Evolutionary conservation across 2,329 filamentous ascomycete species (phyloP).

Genomic region (Sporothrix brasiliensis): DNA sequence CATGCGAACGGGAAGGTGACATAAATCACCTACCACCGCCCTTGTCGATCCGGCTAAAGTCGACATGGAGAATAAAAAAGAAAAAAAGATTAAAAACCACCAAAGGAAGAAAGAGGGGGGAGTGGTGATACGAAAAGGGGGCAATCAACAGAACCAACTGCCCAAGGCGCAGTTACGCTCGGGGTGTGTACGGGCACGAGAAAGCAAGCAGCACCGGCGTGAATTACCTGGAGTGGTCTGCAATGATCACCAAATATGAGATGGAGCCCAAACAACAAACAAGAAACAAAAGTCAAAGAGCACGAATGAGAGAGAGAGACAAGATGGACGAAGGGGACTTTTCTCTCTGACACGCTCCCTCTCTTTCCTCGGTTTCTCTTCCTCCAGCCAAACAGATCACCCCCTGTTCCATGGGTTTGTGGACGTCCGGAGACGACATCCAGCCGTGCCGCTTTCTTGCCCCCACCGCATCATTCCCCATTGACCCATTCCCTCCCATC

Average conservation of each 20-base stretch:
- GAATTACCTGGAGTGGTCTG: background rate
- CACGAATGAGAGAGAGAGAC: background rate
- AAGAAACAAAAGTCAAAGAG: background rate
- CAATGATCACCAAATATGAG: background rate
- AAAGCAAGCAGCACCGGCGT: background rate
- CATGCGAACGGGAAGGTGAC: constrained; percentile 2
- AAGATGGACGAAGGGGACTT: background rate
- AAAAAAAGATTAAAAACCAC: background rate
- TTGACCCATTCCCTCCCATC: constrained; percentile 10
- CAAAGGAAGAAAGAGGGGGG: background rate
- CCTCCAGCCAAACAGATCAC: background rate
- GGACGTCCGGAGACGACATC: constrained; percentile 22
- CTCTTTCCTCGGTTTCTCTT: background rate
- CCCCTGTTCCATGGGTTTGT: background rate
- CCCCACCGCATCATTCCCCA: background rate
- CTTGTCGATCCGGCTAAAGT: constrained; percentile 26
- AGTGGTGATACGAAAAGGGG: background rate
- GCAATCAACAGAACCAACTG: constrained; percentile 8
- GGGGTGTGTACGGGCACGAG: background rate
- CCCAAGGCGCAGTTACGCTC: background rate
- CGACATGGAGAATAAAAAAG: constrained; percentile 8
- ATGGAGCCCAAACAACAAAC: background rate
- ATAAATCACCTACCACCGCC: background rate
- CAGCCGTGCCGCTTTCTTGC: constrained; percentile 26
- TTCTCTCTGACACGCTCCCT: background rate